A percentile compares a stretch with the other conserved stretches of the same genome.
Evolutionary conservation across 2,329 filamentous ascomycete species (phyloP).

Genomic region (Huntiella savannae): DNA sequence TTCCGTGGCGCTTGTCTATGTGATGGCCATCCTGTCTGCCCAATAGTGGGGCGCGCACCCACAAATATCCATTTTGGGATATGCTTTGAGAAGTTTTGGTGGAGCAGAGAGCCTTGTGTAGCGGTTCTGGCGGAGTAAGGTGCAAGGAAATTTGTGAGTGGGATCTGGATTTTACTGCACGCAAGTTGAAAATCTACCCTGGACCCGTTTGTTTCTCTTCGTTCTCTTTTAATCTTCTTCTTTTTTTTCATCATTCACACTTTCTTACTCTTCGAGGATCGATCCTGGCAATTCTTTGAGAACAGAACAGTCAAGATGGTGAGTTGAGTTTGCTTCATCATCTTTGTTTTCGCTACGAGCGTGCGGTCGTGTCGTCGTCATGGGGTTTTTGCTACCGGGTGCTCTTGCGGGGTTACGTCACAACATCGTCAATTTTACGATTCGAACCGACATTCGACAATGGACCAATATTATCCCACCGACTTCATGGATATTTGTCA

Average conservation of each 20-base stretch:
- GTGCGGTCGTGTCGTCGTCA: too few relatives aligned
- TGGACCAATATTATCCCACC: too few relatives aligned
- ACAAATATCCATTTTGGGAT: slow-evolving; percentile 23
- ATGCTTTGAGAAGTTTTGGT: not conserved
- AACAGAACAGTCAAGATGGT: slow-evolving; percentile 40
- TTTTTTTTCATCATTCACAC: slow-evolving; percentile 19
- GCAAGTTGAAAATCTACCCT: slow-evolving; percentile 9
- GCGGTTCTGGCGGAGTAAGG: slow-evolving; percentile 3
- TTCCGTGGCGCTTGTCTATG: not conserved
- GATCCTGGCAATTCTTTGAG: slow-evolving; percentile 34
- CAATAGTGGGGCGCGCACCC: slow-evolving; percentile 19
- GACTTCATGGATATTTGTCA: too few relatives aligned
- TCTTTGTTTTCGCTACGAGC: not conserved
- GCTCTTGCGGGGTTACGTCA: too few relatives aligned
- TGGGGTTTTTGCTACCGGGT: too few relatives aligned
- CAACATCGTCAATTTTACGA: too few relatives aligned
- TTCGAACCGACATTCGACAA: too few relatives aligned
- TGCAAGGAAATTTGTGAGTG: slow-evolving; percentile 9
- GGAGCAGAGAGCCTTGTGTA: slow-evolving; percentile 10
- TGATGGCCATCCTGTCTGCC: not conserved
- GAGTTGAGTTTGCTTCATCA: slow-evolving; percentile 19
- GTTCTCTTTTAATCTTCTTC: slow-evolving; percentile 14
- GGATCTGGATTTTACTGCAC: slow-evolving; percentile 10
- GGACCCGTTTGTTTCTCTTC: slow-evolving; percentile 6
- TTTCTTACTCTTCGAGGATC: slow-evolving; percentile 46